Conservation (phyloP, 768 basidiomycete genomes). For the Psilocybe cubensis region DNA sequence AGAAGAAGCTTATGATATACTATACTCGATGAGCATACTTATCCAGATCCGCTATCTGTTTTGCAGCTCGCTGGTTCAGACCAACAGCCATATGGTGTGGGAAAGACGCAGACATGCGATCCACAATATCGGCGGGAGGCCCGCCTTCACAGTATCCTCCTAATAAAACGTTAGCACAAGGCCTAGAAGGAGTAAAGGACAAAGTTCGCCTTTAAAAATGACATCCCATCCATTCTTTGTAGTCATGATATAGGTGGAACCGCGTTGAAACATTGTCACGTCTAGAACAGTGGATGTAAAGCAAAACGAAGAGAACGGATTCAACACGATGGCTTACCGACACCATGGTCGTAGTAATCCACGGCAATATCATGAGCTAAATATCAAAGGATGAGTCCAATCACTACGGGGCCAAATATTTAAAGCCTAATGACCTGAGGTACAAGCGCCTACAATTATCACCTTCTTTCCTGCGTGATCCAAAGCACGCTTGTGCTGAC, state of each 20-base stretch:
- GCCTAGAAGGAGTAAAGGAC: neutral
- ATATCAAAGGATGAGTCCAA: neutral
- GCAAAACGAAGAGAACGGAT: too few species aligned
- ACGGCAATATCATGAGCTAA: constrained; percentile 52
- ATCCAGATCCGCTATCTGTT: constrained; percentile 56
- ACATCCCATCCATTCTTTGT: constrained; percentile 40
- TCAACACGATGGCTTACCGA: constrained; percentile 26
- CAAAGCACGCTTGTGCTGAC: constrained; percentile 51
- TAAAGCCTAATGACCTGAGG: too few species aligned
- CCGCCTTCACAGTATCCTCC: constrained; percentile 49
- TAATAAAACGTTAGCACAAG: constrained; percentile 8
- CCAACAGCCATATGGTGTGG: constrained; percentile 39
- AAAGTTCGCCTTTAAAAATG: constrained; percentile 25
- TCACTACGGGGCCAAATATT: too few species aligned
- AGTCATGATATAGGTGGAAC: constrained; percentile 60
- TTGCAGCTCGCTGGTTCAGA: constrained; percentile 32
- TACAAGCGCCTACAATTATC: constrained; percentile 68
- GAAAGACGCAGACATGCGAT: constrained; percentile 52
- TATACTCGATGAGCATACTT: constrained; percentile 37
- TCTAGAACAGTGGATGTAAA: constrained; percentile 43
- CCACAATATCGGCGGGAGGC: constrained; percentile 54
- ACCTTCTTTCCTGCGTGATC: constrained; percentile 74
- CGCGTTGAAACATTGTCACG: constrained; percentile 63
- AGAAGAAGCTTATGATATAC: neutral
- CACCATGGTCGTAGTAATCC: constrained; percentile 50